Percentiles rank a stretch among this genome's conserved stretches.
Conservation (phyloP, 257 asterid species). For the Knoxia roxburghii region DNA sequence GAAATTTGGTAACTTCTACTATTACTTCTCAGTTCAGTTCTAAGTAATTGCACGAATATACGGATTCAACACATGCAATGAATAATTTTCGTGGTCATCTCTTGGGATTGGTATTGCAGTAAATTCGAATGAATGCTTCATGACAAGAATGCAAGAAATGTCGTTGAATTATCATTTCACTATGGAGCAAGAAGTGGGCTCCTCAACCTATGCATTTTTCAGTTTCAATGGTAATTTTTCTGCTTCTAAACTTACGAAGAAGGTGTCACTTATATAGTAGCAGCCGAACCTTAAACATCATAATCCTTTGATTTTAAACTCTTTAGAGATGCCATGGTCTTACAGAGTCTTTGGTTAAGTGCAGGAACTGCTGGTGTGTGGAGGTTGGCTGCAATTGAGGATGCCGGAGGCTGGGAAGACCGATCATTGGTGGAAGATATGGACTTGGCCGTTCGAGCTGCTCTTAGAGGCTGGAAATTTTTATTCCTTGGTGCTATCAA, state of each 20-base stretch:
- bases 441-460: constrained; percentile 98
- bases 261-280: no score
- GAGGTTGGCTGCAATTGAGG: constrained; percentile 85
- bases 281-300: no score
- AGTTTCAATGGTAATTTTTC: constrained; percentile 68
- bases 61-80: no score
- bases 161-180: constrained; percentile 84
- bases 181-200: constrained; percentile 98
- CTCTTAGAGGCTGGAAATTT: constrained; percentile 91
- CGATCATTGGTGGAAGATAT: constrained; percentile 93
- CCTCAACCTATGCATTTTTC: constrained; percentile 80
- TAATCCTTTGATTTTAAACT: background rate
- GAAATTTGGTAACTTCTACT: constrained; percentile 61
- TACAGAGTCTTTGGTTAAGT: background rate
- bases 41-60: no score
- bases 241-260: background rate
- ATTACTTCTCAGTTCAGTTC: background rate
- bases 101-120: constrained; percentile 37
- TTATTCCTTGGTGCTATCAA: constrained; percentile 60
- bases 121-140: constrained; percentile 84
- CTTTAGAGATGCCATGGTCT: background rate
- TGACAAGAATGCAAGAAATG: constrained; percentile 99
- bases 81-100: no score
- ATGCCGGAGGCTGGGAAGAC: constrained; percentile 98
- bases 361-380: constrained; percentile 94